phyloP scores from a whole-genome alignment of 2,329 filamentous ascomycete species.

The Calonectria honghensis region DNA sequence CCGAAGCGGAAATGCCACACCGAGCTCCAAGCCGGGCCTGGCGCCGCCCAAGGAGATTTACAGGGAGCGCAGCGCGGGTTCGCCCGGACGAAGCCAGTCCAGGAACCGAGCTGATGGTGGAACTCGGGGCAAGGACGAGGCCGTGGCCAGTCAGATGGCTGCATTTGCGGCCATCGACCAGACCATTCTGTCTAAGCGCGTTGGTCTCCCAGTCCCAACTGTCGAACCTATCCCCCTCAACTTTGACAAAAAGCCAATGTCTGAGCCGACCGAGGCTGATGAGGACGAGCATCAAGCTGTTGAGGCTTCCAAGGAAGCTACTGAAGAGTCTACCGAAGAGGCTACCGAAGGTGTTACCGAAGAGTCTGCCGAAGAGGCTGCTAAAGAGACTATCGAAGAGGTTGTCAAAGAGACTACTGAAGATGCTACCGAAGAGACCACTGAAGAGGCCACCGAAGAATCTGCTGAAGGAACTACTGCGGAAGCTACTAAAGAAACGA shows the following conservation, averaged over 20 bases:
- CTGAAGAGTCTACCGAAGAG: constrained; percentile 14
- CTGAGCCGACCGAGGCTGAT: constrained; percentile 53
- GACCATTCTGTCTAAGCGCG: constrained; percentile 73
- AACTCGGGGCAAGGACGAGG: constrained; percentile 56
- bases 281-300: constrained; percentile 21
- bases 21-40: constrained; percentile 57
- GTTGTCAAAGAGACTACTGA: neutral
- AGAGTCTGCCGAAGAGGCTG: constrained; percentile 36
- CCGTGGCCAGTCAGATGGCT: constrained; percentile 71
- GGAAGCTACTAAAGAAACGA: constrained; percentile 21
- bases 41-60: constrained; percentile 66
- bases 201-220: constrained; percentile 68
- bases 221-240: constrained; percentile 69
- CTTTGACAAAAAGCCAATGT: constrained; percentile 60
- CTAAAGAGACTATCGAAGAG: constrained; percentile 34
- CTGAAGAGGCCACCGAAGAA: neutral
- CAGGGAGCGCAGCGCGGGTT: constrained; percentile 58
- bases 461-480: constrained; percentile 21
- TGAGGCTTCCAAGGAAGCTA: constrained; percentile 24
- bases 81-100: constrained; percentile 64
- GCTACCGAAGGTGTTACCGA: constrained; percentile 1
- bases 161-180: constrained; percentile 80
- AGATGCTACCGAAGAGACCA: constrained; percentile 24
- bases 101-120: constrained; percentile 59
- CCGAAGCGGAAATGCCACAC: constrained; percentile 58